phyloP scores from a whole-genome alignment of 2,329 filamentous ascomycete species.

The Fonsecaea erecta region DNA sequence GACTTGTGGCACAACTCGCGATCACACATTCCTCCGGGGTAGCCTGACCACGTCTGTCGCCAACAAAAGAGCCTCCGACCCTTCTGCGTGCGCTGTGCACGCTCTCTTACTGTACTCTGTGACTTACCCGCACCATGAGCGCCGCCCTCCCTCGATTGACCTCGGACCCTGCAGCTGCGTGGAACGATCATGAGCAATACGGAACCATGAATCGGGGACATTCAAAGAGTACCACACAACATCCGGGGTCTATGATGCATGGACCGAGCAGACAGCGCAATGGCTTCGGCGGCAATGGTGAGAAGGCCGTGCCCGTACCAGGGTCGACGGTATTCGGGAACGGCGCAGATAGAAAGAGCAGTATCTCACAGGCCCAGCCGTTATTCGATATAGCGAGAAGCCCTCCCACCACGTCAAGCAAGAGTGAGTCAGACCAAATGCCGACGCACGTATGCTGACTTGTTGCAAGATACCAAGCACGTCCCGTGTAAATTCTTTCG shows the following conservation, averaged over 20 bases:
- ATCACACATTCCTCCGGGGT: slow-evolving; percentile 16
- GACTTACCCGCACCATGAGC: slow-evolving; percentile 18
- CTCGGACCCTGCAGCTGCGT: slow-evolving; percentile 18
- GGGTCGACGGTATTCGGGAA: slow-evolving; percentile 22
- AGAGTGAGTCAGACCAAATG: slow-evolving; percentile 40
- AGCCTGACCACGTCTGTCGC: slow-evolving; percentile 21
- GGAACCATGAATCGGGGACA: slow-evolving; percentile 24
- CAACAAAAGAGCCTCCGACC: background rate
- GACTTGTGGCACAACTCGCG: slow-evolving; percentile 28
- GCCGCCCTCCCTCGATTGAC: slow-evolving; percentile 26
- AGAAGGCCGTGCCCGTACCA: slow-evolving; percentile 31
- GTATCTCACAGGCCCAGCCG: slow-evolving; percentile 35
- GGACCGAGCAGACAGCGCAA: slow-evolving; percentile 25
- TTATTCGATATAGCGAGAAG: slow-evolving; percentile 53
- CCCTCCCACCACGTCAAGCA: slow-evolving; percentile 52
- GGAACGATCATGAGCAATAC: slow-evolving; percentile 28
- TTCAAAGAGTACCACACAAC: slow-evolving; percentile 25
- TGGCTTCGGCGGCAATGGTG: slow-evolving; percentile 24
- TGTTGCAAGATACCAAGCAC: slow-evolving; percentile 79
- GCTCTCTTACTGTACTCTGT: background rate
- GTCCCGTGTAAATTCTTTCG: slow-evolving; percentile 99
- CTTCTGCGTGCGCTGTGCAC: slow-evolving; percentile 5
- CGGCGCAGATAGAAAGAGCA: slow-evolving; percentile 30
- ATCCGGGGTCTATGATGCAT: slow-evolving; percentile 18
- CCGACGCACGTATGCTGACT: slow-evolving; percentile 12